Base-by-base conservation (phyloP, 2,329 filamentous ascomycete species). In the Colletotrichum abscissum region DNA sequence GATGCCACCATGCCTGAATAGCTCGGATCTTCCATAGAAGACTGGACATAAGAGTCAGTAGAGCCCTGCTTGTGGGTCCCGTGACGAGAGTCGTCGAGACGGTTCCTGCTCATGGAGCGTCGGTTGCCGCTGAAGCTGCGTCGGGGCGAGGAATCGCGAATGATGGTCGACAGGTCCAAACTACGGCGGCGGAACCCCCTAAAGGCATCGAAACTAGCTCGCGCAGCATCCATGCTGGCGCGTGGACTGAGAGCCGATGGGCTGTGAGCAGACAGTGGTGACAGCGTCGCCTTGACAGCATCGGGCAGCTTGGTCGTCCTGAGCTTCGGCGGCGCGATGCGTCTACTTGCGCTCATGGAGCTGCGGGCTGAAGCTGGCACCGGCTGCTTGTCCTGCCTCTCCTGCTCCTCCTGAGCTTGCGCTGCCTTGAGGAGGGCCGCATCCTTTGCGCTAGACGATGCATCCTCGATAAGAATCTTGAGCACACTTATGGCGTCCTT, bases 401-500 rank as follows among this genome's bases (percentile, higher is more conserved):
- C 73, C 42, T 63, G 56, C 26, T 58, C 70, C 11, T 69, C 73
- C 42, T 63, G 56, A 5, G 52, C 70, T 9, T 58, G 72, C 4
- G 35, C 33, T 5, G 63, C 69, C 69, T 49, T 73, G 14, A 69
- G 54, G 5, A 28, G 49, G 4, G 59, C 73, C 4, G 70, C 49
- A 14, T 76, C 73, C 28, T 58, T 69, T 6, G 63, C 59, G 24
- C 63, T 86, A 82, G 67, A 78, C 3, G 89, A 85, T 28, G 90
- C 89, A 75, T 92, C 91, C 62, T 93, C 92, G 11, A 95, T 89
- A 66, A 97, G 85, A 55, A 91, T 90, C 75, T 91, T 93, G 64
- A 99, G 86, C 2, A 97, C 89, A 63, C 92, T 91, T 75, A 97
- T 90, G 16, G 95, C 96, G 78, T 98, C 94, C 78, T 93, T 92